Conservation (phyloP, 345 rosid species). For the Psidium guajava region DNA sequence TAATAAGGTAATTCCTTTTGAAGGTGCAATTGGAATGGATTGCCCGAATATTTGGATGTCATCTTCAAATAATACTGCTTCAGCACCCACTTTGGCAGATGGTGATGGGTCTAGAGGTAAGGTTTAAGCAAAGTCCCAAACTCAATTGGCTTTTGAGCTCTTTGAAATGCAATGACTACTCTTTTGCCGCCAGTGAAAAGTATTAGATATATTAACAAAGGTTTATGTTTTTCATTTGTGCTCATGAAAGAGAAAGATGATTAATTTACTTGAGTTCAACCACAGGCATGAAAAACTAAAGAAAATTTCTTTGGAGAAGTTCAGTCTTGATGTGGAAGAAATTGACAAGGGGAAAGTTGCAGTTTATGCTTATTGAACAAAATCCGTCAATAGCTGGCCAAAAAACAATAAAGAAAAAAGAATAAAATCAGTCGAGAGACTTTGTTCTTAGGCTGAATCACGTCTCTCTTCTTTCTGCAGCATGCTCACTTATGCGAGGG, state of each 20-base stretch:
- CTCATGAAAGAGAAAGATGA: background rate
- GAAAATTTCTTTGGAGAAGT: background rate
- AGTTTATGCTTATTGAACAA: background rate
- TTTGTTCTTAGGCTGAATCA: background rate
- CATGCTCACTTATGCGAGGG: conserved; percentile 1
- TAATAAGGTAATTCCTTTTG: background rate
- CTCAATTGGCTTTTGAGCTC: background rate
- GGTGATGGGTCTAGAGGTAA: conserved; percentile 35
- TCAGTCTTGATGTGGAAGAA: background rate
- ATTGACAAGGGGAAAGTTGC: background rate
- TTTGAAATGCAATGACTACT: background rate
- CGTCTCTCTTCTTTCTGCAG: conserved; percentile 7
- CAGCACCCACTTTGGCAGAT: conserved; percentile 21
- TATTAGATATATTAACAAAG: background rate
- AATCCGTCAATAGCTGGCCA: background rate
- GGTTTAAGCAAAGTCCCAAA: background rate
- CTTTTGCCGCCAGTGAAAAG: background rate
- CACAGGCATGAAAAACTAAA: background rate
- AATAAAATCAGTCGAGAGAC: background rate
- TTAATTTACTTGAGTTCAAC: background rate
- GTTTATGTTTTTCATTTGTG: background rate
- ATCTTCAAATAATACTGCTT: conserved; percentile 16
- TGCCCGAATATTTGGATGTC: conserved; percentile 50
- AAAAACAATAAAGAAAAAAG: background rate
- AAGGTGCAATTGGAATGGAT: conserved; percentile 80